These are phyloP conservation scores for Protea cynaroides DNA, from an alignment of 164 flowering plant species.

Conservation along the genomic window DNA sequence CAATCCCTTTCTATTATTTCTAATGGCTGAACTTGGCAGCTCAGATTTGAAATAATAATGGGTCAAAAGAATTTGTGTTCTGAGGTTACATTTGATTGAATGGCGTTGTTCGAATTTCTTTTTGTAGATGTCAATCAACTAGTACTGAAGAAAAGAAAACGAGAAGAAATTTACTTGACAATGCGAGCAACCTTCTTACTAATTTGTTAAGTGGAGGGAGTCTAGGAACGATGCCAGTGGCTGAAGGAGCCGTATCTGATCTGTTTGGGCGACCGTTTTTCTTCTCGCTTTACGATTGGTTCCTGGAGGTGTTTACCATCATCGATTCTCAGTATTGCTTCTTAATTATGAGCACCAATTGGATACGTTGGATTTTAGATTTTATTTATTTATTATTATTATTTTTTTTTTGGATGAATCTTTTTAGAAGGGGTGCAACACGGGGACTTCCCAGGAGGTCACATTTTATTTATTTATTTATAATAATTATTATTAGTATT, in stretches of 20 bases:
- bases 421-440: no score
- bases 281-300: conserved; percentile 90
- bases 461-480: no score
- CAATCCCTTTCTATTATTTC: neutral
- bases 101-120: neutral
- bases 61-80: neutral
- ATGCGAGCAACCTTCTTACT: conserved; percentile 89
- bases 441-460: no score
- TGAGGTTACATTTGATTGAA: neutral
- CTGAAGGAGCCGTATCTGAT: conserved; percentile 96
- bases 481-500: no score
- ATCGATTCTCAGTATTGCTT: neutral
- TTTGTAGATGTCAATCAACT: conserved; percentile 72
- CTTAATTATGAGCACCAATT: neutral
- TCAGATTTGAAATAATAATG: neutral
- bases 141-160: conserved; percentile 53
- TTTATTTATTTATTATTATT: neutral
- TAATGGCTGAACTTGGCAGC: neutral
- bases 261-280: conserved; percentile 78
- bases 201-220: conserved; percentile 83
- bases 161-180: conserved; percentile 65
- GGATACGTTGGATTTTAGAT: no score
- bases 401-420: no score
- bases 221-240: conserved; percentile 82
- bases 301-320: conserved; percentile 56